These are phyloP conservation scores for Parietichytrium sp. DNA, from an alignment of 108 stramenopile species.

Conservation along the genomic window DNA sequence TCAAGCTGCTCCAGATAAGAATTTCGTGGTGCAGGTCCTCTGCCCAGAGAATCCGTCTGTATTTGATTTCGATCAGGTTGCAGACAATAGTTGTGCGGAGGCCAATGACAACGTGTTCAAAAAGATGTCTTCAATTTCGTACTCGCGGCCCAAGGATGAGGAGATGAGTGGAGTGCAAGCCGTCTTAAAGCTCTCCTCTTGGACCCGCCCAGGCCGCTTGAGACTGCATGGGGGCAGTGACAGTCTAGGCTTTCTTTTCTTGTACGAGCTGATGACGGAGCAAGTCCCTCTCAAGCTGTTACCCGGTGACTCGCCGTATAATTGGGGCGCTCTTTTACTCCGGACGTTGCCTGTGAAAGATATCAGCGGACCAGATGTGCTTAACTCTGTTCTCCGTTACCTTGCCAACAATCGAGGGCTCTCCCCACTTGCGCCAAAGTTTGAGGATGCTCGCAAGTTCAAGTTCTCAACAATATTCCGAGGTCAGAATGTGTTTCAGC, in stretches of 20 bases:
- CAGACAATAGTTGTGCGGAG: not conserved
- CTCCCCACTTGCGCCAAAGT: constrained; percentile 83
- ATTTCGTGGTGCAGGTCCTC: constrained; percentile 15
- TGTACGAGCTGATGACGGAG: constrained; percentile 89
- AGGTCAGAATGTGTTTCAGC: constrained; percentile 84
- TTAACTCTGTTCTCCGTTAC: constrained; percentile 80
- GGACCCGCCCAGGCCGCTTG: constrained; percentile 23
- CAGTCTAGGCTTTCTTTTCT: constrained; percentile 82
- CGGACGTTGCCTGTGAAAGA: constrained; percentile 82
- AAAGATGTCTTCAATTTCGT: constrained; percentile 1
- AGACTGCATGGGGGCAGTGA: constrained; percentile 20
- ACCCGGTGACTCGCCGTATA: constrained; percentile 84
- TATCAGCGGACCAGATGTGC: constrained; percentile 77
- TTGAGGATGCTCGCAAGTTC: constrained; percentile 86
- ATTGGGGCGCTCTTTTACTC: constrained; percentile 88
- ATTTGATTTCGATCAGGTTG: constrained; percentile 14
- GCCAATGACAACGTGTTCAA: constrained; percentile 1
- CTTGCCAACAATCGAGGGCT: constrained; percentile 78
- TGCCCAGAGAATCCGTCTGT: not conserved
- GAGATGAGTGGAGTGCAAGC: not conserved
- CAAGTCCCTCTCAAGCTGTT: constrained; percentile 85
- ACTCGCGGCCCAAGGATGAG: constrained; percentile 34
- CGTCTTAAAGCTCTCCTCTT: not conserved
- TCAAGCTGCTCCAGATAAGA: not conserved
- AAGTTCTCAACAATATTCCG: constrained; percentile 89